These are phyloP conservation scores for Kwoniella bestiolae DNA, from an alignment of 768 basidiomycete genomes.

Conservation along the genomic window DNA sequence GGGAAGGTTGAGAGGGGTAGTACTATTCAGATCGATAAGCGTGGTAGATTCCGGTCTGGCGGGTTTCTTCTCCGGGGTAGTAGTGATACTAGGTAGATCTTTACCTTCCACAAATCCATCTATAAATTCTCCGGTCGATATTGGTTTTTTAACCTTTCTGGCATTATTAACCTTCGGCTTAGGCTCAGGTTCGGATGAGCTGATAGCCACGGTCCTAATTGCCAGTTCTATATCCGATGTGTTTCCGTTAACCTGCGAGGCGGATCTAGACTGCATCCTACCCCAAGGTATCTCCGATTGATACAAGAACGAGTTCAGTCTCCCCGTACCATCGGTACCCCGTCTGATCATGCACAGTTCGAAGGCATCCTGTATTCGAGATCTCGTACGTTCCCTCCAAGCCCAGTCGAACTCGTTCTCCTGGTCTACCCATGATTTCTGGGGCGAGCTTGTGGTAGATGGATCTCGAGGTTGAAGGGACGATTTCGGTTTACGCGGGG, in stretches of 20 bases:
- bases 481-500: constrained; percentile 23
- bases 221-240: background rate
- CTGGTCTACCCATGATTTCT: constrained; percentile 54
- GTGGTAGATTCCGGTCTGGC: constrained; percentile 16
- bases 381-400: constrained; percentile 74
- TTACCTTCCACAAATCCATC: constrained; percentile 6
- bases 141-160: background rate
- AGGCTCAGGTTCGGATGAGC: background rate
- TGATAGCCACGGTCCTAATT: background rate
- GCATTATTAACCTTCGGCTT: background rate
- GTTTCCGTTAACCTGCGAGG: background rate
- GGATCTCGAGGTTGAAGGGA: constrained; percentile 36
- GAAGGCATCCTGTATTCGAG: constrained; percentile 75
- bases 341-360: constrained; percentile 71
- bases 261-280: constrained; percentile 8
- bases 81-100: background rate
- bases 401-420: constrained; percentile 70
- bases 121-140: background rate
- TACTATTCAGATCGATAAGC: background rate
- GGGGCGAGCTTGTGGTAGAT: constrained; percentile 33
- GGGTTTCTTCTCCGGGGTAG: constrained; percentile 6
- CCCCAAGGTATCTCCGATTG: constrained; percentile 19
- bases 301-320: constrained; percentile 6
- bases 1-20: background rate
- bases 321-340: background rate